Evolutionary conservation across 345 rosid species (phyloP), one percentile per base, ranked within the genome.

Genomic region (Combretum micranthum): DNA sequence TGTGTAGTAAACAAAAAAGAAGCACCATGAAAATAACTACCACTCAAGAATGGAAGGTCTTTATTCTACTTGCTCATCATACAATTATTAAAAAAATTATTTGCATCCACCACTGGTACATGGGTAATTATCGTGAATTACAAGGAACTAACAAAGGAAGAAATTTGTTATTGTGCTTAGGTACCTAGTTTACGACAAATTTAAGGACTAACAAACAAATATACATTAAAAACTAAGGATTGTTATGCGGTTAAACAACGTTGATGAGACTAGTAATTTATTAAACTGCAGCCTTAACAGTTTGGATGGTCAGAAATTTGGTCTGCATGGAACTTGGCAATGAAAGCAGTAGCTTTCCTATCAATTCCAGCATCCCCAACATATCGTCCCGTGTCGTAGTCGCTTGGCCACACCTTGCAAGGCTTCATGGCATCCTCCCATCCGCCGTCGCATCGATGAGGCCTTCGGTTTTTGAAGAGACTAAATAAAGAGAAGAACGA

Each of bases 361-460:
- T 79, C 84, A 17, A 82, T 76, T n/a, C 80, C 82, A 13, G 77
- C 80, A 48, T 72, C 77, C 2, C 75, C 84, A 12, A 76, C 80
- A 68, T 75, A 70, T 22, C 51, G 9, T 17, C 73, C 66, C 18
- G 49, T 65, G 71, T 82, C 84, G 15, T 76, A 75, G 49, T 82
- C 82, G 47, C 84, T 74, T 0, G 84, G 73, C 72, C 75, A 65
- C 50, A 75, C 73, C 62, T 78, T 79, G 16, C 67, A 54, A 2
- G 67, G 59, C 39, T 61, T 60, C 57, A 39, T 49, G 37, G 44
- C 48, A 22, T 73, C 83, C 0, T 69, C 75, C 47, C 37, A 52
- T 12, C 64, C 20, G 4, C 44, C 49, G 1, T 67, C 78, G 3
- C 68, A 69, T 58, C 70, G 61, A 1, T 59, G 69, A 15, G 67